phyloP scores from a whole-genome alignment of 2,329 filamentous ascomycete species.

The Colletotrichum tofieldiae region DNA sequence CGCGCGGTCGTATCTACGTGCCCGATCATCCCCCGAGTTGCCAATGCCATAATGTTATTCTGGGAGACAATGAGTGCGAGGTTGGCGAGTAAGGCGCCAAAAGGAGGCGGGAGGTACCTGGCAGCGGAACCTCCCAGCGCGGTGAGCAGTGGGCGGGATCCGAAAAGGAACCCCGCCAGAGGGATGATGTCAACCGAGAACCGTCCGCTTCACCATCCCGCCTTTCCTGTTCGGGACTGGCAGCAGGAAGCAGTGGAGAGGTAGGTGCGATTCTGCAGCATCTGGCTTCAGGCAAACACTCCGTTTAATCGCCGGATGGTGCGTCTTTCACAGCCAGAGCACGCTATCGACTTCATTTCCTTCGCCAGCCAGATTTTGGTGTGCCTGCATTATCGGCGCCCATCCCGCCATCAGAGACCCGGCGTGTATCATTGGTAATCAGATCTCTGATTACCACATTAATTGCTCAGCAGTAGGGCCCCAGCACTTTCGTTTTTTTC shows the following conservation, averaged over 20 bases:
- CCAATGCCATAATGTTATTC: background rate
- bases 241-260: background rate
- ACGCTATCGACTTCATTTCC: conserved; percentile 8
- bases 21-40: background rate
- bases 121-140: background rate
- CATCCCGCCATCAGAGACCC: background rate
- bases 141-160: background rate
- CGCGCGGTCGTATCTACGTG: background rate
- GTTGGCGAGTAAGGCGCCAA: conserved; percentile 3
- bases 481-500: background rate
- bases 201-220: conserved; percentile 21
- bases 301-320: conserved; percentile 6
- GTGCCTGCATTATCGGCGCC: background rate
- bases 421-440: conserved; percentile 30
- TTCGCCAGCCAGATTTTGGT: background rate
- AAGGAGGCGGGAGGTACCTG: background rate
- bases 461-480: conserved; percentile 36
- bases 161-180: conserved; percentile 21
- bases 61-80: background rate
- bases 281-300: conserved; percentile 2
- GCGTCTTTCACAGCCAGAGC: background rate
- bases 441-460: conserved; percentile 36
- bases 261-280: conserved; percentile 25
- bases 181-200: conserved; percentile 23
- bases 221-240: background rate